Evolutionary conservation across 2,329 filamentous ascomycete genomes (phyloP).

Genomic region (Akanthomyces lecanii): DNA sequence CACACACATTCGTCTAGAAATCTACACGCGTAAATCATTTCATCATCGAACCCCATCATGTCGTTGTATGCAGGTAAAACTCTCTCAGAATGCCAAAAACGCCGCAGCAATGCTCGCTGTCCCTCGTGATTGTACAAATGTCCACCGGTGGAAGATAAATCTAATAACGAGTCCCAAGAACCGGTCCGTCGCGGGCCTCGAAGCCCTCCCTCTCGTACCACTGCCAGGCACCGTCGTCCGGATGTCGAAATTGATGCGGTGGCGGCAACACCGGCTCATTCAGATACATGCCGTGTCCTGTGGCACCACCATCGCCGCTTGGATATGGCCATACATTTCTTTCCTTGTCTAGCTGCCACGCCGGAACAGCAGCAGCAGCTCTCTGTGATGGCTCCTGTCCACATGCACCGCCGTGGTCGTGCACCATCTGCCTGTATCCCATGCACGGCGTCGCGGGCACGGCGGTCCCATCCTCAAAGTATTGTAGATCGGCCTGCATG

Average conservation of each 20-base stretch:
- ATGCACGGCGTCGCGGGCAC: slow-evolving; percentile 13
- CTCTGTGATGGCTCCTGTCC: neutral
- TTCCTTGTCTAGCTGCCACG: slow-evolving; percentile 19
- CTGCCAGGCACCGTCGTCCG: slow-evolving; percentile 29
- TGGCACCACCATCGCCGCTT: neutral
- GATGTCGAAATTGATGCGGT: slow-evolving; percentile 11
- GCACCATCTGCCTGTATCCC: neutral
- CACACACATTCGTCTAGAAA: neutral
- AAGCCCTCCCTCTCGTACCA: slow-evolving; percentile 34
- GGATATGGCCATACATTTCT: slow-evolving; percentile 13
- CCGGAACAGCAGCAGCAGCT: neutral
- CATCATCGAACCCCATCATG: neutral
- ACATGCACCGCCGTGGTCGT: neutral
- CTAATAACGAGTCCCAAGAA: slow-evolving; percentile 11
- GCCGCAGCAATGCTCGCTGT: slow-evolving; percentile 14
- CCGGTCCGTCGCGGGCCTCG: slow-evolving; percentile 22
- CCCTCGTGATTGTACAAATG: neutral
- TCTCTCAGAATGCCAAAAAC: neutral
- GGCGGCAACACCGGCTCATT: slow-evolving; percentile 10
- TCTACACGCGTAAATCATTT: neutral
- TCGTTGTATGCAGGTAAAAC: neutral
- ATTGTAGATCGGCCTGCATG: slow-evolving; percentile 58
- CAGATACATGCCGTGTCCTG: neutral
- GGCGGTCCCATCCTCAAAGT: slow-evolving; percentile 37
- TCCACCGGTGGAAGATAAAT: neutral